A percentile compares a stretch with the other conserved stretches of the same genome.
phyloP scores from a whole-genome alignment of 176 grass and related monocot genomes.

The Aegilops tauschii region DNA sequence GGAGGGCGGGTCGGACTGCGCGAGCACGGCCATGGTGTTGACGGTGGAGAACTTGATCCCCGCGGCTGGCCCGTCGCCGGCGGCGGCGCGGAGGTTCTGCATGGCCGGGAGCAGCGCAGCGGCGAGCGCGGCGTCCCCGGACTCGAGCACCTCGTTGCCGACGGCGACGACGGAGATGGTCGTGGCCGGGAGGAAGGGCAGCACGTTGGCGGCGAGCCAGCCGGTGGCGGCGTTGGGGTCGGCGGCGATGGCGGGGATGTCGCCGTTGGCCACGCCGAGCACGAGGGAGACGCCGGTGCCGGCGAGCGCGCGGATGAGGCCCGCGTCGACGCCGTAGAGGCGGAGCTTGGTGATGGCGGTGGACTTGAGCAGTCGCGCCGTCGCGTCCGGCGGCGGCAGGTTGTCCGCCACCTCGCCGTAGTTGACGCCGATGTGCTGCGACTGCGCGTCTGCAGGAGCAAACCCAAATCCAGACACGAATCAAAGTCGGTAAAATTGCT shows the following conservation, averaged over 20 bases:
- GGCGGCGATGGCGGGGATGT: slow-evolving; percentile 78
- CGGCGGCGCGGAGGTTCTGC: slow-evolving; percentile 76
- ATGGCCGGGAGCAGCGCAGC: slow-evolving; percentile 79
- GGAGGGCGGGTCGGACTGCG: slow-evolving; percentile 88
- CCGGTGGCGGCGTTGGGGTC: slow-evolving; percentile 63
- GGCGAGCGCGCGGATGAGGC: slow-evolving; percentile 67
- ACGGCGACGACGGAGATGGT: slow-evolving; percentile 59
- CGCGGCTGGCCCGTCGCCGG: slow-evolving; percentile 27
- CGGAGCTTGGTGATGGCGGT: slow-evolving; percentile 79
- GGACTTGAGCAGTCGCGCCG: slow-evolving; percentile 62
- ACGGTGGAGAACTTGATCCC: slow-evolving; percentile 74
- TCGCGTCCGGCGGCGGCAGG: slow-evolving; percentile 68
- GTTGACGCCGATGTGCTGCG: slow-evolving; percentile 84
- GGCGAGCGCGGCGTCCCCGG: slow-evolving; percentile 63
- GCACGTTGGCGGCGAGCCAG: slow-evolving; percentile 83
- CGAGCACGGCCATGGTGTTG: slow-evolving; percentile 89
- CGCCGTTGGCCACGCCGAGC: slow-evolving; percentile 83
- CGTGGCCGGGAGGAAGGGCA: slow-evolving; percentile 57
- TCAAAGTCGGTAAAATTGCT: not conserved
- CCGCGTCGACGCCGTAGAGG: slow-evolving; percentile 75
- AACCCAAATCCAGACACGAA: not conserved
- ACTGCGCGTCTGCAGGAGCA: slow-evolving; percentile 39
- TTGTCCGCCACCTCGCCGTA: slow-evolving; percentile 98
- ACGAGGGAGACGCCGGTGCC: slow-evolving; percentile 63
- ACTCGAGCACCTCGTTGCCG: slow-evolving; percentile 91